Percentiles rank a stretch among this genome's conserved stretches.
Evolutionary conservation across 768 basidiomycete species (phyloP).

Genomic region (Chalciporus sphaerocephalus): DNA sequence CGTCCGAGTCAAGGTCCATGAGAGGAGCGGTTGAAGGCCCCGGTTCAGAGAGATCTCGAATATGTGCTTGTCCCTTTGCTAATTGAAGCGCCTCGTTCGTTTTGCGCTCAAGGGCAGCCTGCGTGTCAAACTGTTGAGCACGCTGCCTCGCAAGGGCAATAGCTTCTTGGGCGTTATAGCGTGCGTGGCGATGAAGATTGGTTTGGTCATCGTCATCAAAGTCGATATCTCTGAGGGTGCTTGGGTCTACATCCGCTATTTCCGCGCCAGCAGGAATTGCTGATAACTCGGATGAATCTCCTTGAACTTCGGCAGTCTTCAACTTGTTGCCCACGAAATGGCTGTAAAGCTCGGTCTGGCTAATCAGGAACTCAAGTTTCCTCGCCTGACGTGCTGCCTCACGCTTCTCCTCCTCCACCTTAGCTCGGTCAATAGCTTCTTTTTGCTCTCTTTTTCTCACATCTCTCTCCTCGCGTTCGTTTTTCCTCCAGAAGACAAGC

Average conservation of each 20-base stretch:
- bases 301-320: conserved; percentile 79
- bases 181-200: conserved; percentile 81
- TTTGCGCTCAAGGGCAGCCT: conserved; percentile 76
- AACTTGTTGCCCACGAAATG: conserved; percentile 98
- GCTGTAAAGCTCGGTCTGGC: conserved; percentile 96
- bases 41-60: conserved; percentile 41
- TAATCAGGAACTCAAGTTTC: conserved; percentile 97
- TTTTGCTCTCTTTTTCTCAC: conserved; percentile 91
- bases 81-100: conserved; percentile 72
- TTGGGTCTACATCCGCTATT: conserved; percentile 49
- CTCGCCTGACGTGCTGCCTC: conserved; percentile 92
- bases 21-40: conserved; percentile 42
- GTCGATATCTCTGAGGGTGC: conserved; percentile 67
- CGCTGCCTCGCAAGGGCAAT: conserved; percentile 71
- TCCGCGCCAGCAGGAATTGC: conserved; percentile 55
- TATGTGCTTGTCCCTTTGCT: conserved; percentile 50
- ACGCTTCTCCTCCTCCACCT: conserved; percentile 86
- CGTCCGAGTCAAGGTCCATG: conserved; percentile 87
- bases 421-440: conserved; percentile 83
- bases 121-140: conserved; percentile 81
- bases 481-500: conserved; percentile 96
- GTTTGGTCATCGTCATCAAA: conserved; percentile 91
- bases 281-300: conserved; percentile 41
- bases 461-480: conserved; percentile 94
- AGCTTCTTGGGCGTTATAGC: conserved; percentile 86